These are phyloP conservation scores for Populus hybrid DNA, from an alignment of 441 rosid species.

Conservation along the genomic window DNA sequence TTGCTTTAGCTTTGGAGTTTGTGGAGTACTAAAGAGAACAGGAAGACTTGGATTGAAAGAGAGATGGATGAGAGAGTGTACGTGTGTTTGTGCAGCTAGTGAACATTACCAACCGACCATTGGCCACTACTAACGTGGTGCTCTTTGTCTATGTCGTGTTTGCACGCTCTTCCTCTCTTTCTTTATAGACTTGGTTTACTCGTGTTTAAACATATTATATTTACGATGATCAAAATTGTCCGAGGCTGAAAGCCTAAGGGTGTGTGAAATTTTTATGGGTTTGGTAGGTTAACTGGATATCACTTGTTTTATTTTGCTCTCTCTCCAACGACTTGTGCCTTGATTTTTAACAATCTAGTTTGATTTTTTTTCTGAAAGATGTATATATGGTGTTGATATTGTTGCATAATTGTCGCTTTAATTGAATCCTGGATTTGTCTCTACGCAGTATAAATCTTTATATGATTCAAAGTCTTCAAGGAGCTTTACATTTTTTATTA, in stretches of 20 bases:
- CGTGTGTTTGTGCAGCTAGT: neutral
- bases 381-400: neutral
- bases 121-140: conserved; percentile 42
- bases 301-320: neutral
- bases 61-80: neutral
- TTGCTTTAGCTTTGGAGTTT: neutral
- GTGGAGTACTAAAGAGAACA: neutral
- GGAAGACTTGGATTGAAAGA: conserved; percentile 20
- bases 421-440: neutral
- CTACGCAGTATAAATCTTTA: neutral
- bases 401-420: conserved; percentile 1
- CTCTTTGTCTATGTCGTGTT: conserved; percentile 59
- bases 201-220: neutral
- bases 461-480: neutral
- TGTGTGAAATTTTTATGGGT: neutral
- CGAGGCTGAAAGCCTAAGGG: neutral
- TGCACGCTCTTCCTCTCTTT: conserved; percentile 47
- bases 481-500: neutral
- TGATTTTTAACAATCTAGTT: conserved; percentile 6
- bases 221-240: neutral
- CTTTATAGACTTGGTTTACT: neutral
- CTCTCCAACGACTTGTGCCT: neutral
- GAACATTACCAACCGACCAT: conserved; percentile 61
- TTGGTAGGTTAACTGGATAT: neutral
- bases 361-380: neutral